Evolutionary conservation across 2,329 filamentous ascomycete species (phyloP), one percentile per base, ranked within the genome.

Genomic region (Davidsoniella australis): DNA sequence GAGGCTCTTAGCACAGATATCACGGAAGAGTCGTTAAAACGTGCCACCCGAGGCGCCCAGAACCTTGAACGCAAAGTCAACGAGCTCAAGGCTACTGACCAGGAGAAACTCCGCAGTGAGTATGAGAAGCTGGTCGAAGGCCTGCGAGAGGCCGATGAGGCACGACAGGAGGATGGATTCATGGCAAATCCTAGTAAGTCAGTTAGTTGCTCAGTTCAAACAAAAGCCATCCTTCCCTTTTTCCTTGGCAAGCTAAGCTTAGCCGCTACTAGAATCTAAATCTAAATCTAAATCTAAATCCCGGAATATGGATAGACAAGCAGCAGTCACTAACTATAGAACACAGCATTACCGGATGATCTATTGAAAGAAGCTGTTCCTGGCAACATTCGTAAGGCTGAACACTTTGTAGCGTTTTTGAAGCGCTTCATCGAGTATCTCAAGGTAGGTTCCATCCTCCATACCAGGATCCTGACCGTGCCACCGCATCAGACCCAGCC

Each of bases 381-480:
- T 0, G 93, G 91, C 24, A 98, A 98, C 57, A 98, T 98, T 55
- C 74, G 91, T 53, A 75, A 91, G 65, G 91, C 91, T 4, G 91
- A 98, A 59, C 91, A 98, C 61, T 98, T 98, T 60, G 79, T 94
- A 12, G 78, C 87, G 1, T 98, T 98, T 62, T 66, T 98, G 51
- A 94, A 94, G 62, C 76, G 91, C 54, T 98, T 98, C 61, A 91
- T 98, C 56, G 93, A 98, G 63, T 98, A 98, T 59, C 72, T 98
- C 46, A 95, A 87, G 68, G 75, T 72, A 57, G 17, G 16, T 17
- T 39, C 37, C 16, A 26, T 12, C 24, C 12, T 17, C n/a, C 12
- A 24, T 10, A 6, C 5, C n/a, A 14, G 26, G 33, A 47, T 18
- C n/a, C 5, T 18, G 26, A 6, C 18, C 14, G 38, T 16, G n/a